A percentile compares a stretch with the other conserved stretches of the same genome.
Evolutionary conservation across 495 filamentous ascomycete genomes (phyloP).

Genomic region (Cryomyces minteri): DNA sequence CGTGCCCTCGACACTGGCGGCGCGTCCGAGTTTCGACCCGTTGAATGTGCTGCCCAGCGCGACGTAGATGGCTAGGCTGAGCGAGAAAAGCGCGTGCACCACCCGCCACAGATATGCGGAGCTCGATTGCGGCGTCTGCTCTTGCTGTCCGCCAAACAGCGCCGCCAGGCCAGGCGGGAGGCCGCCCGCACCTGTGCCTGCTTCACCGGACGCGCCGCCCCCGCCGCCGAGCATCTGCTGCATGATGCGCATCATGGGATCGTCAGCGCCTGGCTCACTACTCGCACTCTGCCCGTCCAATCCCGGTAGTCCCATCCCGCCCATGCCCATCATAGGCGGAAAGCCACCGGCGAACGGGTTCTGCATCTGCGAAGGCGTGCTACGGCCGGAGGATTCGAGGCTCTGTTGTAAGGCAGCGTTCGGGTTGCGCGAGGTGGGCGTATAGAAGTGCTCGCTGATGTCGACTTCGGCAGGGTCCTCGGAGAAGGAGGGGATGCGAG

Average conservation of each 20-base stretch:
- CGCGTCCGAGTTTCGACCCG: conserved; percentile 23
- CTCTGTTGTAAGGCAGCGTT: conserved; percentile 1
- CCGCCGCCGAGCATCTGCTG: conserved; percentile 36
- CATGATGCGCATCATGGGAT: conserved; percentile 43
- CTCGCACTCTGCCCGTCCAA: conserved; percentile 15
- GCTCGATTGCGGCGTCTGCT: conserved; percentile 19
- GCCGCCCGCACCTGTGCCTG: conserved; percentile 17
- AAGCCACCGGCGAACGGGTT: conserved; percentile 9
- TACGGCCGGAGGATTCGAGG: conserved; percentile 6
- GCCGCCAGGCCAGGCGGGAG: conserved; percentile 28
- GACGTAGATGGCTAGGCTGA: conserved; percentile 55
- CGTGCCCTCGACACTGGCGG: conserved; percentile 19
- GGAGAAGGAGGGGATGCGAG: conserved; percentile 9
- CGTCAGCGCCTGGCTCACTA: conserved; percentile 20
- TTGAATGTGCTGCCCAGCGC: conserved; percentile 39
- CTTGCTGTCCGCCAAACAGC: conserved; percentile 13
- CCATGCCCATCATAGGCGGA: conserved; percentile 14
- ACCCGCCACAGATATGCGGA: conserved; percentile 51
- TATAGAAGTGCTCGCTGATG: conserved; percentile 45
- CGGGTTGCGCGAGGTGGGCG: conserved; percentile 11
- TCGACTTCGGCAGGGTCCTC: conserved; percentile 58
- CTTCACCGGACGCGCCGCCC: conserved; percentile 20
- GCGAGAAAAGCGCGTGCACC: conserved; percentile 54
- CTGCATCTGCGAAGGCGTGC: conserved; percentile 9
- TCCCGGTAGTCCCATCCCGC: too few relatives aligned